These are phyloP conservation scores for Aspergillus viridinutans DNA, from an alignment of 2,329 filamentous ascomycete species.

Conservation along the genomic window DNA sequence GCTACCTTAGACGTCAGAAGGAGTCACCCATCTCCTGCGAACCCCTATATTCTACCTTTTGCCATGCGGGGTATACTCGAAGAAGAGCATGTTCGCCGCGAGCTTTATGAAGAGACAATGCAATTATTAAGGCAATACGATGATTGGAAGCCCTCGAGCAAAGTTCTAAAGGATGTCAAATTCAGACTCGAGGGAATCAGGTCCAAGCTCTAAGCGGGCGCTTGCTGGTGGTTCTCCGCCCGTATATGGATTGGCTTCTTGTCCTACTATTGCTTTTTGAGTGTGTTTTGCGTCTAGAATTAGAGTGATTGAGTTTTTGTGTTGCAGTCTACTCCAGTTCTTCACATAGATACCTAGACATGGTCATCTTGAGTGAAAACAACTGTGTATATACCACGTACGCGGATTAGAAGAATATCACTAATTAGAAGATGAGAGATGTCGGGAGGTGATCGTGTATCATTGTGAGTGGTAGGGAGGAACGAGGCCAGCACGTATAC, in stretches of 20 bases:
- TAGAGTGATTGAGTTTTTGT: background rate
- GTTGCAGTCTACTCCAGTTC: background rate
- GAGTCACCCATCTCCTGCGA: constrained; percentile 50
- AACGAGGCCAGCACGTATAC: background rate
- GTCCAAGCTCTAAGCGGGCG: constrained; percentile 63
- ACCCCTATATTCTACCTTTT: constrained; percentile 91
- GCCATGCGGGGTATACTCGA: constrained; percentile 91
- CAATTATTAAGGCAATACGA: constrained; percentile 85
- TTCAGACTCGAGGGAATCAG: constrained; percentile 87
- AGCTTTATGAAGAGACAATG: constrained; percentile 70
- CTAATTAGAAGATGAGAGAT: background rate
- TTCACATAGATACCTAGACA: background rate
- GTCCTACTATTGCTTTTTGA: background rate
- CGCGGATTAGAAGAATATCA: background rate
- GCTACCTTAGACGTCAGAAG: constrained; percentile 50
- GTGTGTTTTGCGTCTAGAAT: background rate
- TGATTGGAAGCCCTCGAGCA: constrained; percentile 84
- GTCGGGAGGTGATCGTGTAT: background rate
- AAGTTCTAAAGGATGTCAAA: constrained; percentile 92
- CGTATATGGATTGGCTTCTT: background rate
- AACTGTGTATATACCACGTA: background rate
- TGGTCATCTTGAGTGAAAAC: background rate
- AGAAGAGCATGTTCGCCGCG: constrained; percentile 82
- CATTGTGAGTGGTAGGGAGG: background rate
- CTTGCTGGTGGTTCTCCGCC: background rate